Conservation (phyloP, 1,284 basidiomycete genomes). For the Cystobasidium sp. region DNA sequence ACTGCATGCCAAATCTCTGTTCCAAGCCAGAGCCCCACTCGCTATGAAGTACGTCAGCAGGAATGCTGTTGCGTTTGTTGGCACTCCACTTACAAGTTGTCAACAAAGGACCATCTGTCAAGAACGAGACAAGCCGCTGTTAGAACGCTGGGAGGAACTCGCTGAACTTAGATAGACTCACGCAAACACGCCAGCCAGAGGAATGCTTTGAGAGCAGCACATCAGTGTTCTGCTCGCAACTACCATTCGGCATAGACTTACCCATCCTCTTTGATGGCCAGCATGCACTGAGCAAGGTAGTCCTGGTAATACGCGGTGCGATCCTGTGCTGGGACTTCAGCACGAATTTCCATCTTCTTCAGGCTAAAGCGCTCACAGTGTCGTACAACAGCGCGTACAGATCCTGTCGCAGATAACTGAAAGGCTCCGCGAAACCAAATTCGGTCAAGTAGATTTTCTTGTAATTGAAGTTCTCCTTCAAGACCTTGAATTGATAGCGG, state of each 20-base stretch:
- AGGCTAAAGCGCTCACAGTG: conserved; percentile 21
- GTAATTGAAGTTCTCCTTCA: conserved; percentile 35
- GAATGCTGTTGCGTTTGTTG: conserved; percentile 2
- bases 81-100: conserved; percentile 2
- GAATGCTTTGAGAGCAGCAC: conserved; percentile 6
- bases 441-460: conserved; percentile 47
- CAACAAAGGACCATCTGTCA: neutral
- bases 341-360: neutral
- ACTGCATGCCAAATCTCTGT: conserved; percentile 33
- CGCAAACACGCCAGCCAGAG: conserved; percentile 38
- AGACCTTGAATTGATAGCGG: conserved; percentile 41
- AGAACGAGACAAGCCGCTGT: neutral
- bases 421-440: conserved; percentile 46
- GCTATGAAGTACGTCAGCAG: neutral
- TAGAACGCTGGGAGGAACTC: neutral
- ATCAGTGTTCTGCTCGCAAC: neutral
- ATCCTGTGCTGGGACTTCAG: neutral
- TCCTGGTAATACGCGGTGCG: conserved; percentile 45
- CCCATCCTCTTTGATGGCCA: conserved; percentile 45
- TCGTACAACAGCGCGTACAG: conserved; percentile 43
- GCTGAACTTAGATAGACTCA: conserved; percentile 22
- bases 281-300: conserved; percentile 44
- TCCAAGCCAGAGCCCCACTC: conserved; percentile 41
- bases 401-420: conserved; percentile 34
- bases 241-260: neutral